Conservation (phyloP, 2,329 filamentous ascomycete species). For the Fusarium sacchari region DNA sequence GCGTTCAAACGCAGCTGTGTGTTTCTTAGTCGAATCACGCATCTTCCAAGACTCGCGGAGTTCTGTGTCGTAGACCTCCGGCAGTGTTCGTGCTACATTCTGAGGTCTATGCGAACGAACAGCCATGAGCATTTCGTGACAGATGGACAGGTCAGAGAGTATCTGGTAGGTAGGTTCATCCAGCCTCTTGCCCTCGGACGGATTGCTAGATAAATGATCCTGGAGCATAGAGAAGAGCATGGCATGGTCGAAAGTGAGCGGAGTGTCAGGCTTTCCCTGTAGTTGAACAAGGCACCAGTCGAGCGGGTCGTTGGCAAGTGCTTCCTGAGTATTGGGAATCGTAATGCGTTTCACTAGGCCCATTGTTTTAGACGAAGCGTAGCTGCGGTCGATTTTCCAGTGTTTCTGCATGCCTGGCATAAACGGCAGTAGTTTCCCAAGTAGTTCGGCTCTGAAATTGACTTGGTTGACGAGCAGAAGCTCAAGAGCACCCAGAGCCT, state of each 20-base stretch:
- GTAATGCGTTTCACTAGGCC: not conserved
- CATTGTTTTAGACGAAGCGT: not conserved
- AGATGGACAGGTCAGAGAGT: not conserved
- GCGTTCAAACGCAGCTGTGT: too few species aligned
- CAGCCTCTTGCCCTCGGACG: accelerated
- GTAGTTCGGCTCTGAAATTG: accelerated
- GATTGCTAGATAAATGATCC: accelerated
- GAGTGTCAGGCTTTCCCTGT: not conserved
- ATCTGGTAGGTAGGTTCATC: not conserved
- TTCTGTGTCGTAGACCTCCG: too few species aligned
- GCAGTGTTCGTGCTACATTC: too few species aligned
- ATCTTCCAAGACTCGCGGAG: not conserved
- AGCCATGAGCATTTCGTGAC: accelerated
- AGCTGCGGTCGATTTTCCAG: not conserved
- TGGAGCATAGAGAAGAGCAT: not conserved
- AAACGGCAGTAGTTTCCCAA: accelerated
- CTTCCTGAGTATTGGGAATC: too few species aligned
- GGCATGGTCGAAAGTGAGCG: not conserved
- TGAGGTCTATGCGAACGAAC: not conserved
- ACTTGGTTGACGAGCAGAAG: not conserved
- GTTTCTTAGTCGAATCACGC: too few species aligned
- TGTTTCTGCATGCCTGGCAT: not conserved
- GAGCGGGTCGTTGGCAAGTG: not conserved
- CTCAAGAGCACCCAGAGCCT: not conserved
- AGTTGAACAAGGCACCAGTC: not conserved